Evolutionary conservation across 768 basidiomycete species (phyloP), one percentile per base, ranked within the genome.

Genomic region (Phylloporus arenicola): DNA sequence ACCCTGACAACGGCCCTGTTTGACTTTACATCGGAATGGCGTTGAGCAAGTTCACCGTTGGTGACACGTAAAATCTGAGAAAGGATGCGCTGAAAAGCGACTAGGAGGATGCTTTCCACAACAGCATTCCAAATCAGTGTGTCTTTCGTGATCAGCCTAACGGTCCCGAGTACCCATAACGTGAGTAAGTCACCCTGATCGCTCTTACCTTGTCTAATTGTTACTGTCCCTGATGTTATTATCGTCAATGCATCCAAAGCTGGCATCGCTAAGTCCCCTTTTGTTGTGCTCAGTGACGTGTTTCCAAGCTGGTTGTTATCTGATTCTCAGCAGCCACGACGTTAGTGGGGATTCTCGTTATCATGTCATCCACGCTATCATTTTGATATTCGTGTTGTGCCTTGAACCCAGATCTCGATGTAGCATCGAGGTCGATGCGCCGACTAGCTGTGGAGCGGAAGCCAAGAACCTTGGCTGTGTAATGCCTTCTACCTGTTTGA

Each of bases 341-440:
- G 46, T 59, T 64, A 31, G 72, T 76, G 8, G 74, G 75, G 34
- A 76, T 81, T 67, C 75, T 71, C 51, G 69, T 66, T 34, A 69
- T 80, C 7, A 68, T 53, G 69, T 68, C 51, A 67, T 69, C 58
- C 70, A 71, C 52, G 60, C 63, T 48, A 65, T 72, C 58, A 64
- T 75, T 45, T 62, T 77, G 63, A 60, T 70, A 37, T 84, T 81
- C 61, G 81, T 84, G 4, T 52, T 38, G 63, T 48, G 52, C 55
- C 47, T 59, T 82, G 17, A 84, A 84, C 63, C 80, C 78, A 14
- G 85, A 86, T 64, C 66, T 84, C 42, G 83, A 77, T 58, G 77
- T 77, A 8, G 69, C 68, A 34, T 74, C 74, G 34, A 72, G 79
- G 48, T 74, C 73, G 9, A 65, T 79, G 14, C 77, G 77, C 55